Percentiles rank a stretch among this genome's conserved stretches.
Conservation (phyloP, 768 basidiomycete genomes). For the Grammothele lineata region DNA sequence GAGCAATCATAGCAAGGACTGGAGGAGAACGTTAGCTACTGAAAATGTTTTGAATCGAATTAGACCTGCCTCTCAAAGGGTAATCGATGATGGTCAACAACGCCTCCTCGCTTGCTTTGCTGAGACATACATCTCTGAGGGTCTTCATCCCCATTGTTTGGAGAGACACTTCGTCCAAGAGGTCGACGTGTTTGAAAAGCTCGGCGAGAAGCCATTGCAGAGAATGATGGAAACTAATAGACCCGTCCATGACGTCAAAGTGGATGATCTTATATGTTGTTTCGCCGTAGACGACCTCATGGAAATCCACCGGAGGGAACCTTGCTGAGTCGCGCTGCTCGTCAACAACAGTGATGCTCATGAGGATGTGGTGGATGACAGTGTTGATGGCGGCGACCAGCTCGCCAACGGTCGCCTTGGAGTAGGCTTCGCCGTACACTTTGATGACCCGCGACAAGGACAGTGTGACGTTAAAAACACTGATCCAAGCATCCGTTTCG, state of each 20-base stretch:
- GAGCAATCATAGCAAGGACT: conserved; percentile 91
- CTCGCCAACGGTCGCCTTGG: conserved; percentile 50
- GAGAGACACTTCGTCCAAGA: conserved; percentile 55
- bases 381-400: conserved; percentile 63
- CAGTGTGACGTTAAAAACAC: conserved; percentile 91
- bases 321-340: conserved; percentile 64
- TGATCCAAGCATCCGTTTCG: conserved; percentile 96
- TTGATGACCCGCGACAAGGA: conserved; percentile 87
- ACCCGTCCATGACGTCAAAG: conserved; percentile 76
- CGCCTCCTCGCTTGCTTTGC: conserved; percentile 59
- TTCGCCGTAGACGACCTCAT: conserved; percentile 63
- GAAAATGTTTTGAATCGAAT: too few species aligned
- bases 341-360: conserved; percentile 65
- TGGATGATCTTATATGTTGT: conserved; percentile 57
- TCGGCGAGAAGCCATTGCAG: conserved; percentile 89
- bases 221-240: conserved; percentile 92
- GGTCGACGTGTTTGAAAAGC: conserved; percentile 76
- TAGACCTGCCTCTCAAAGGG: conserved; percentile 73
- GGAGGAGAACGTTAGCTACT: not conserved
- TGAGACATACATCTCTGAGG: conserved; percentile 57
- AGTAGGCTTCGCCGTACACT: conserved; percentile 82
- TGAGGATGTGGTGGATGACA: conserved; percentile 67
- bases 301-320: conserved; percentile 59
- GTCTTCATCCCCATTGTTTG: conserved; percentile 47
- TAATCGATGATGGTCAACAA: conserved; percentile 81